Evolutionary conservation across 495 filamentous ascomycete genomes (phyloP).

Genomic region (Podospora pseudopauciseta): DNA sequence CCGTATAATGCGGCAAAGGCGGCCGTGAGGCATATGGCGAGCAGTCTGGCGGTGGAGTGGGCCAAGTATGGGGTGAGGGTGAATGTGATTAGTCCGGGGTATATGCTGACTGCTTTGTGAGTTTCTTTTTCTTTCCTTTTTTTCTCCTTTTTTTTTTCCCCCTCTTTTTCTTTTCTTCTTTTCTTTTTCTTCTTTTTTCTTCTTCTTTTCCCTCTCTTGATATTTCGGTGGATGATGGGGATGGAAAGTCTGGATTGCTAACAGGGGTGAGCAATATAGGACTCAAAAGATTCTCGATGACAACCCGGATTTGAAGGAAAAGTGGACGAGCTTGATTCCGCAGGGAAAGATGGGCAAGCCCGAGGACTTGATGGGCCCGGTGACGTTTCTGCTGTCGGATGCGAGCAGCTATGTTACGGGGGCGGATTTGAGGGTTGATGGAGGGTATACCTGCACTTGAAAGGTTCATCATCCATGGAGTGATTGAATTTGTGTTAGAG

Average conservation of each 20-base stretch:
- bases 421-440: constrained; percentile 84
- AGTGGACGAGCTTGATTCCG: constrained; percentile 90
- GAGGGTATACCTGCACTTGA: constrained; percentile 77
- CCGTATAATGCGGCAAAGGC: constrained; percentile 91
- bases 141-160: too few relatives aligned
- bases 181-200: too few relatives aligned
- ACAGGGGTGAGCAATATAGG: constrained; percentile 37
- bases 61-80: constrained; percentile 78
- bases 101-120: constrained; percentile 91
- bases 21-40: constrained; percentile 77
- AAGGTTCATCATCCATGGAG: too few relatives aligned
- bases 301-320: constrained; percentile 77
- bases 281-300: constrained; percentile 93
- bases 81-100: constrained; percentile 87
- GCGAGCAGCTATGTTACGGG: constrained; percentile 84
- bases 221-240: background rate
- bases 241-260: background rate
- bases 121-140: constrained; percentile 13
- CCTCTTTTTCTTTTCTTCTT: too few relatives aligned
- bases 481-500: background rate
- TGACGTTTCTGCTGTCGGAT: constrained; percentile 85
- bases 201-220: too few relatives aligned
- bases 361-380: constrained; percentile 88
- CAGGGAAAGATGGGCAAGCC: constrained; percentile 89
- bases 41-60: constrained; percentile 86